These are phyloP conservation scores for Emergomyces orientalis DNA, from an alignment of 2,329 filamentous ascomycete species.

Conservation along the genomic window DNA sequence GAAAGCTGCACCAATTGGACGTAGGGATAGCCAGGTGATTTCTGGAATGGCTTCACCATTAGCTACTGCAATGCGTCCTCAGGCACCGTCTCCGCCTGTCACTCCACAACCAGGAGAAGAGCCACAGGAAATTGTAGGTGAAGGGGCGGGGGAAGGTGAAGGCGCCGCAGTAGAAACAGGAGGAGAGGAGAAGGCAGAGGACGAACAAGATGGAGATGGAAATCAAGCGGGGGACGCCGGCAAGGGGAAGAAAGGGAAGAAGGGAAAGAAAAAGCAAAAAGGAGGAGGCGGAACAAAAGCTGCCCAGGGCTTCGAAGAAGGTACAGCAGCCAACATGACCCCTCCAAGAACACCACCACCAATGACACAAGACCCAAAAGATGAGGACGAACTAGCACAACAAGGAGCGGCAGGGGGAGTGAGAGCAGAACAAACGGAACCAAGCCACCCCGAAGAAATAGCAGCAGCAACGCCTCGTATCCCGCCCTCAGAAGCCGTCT, in stretches of 20 bases:
- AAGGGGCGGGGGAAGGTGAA: slow-evolving; percentile 9
- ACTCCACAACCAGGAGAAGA: slow-evolving; percentile 14
- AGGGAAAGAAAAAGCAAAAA: slow-evolving; percentile 24
- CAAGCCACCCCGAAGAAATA: slow-evolving; percentile 11
- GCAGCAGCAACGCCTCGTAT: slow-evolving; percentile 7
- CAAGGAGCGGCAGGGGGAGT: slow-evolving; percentile 4
- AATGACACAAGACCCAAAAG: slow-evolving; percentile 14
- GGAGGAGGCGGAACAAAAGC: slow-evolving; percentile 9
- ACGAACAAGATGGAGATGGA: slow-evolving; percentile 15
- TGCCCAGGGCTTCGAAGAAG: slow-evolving; percentile 16
- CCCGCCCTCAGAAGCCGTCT: slow-evolving; percentile 6
- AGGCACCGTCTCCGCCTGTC: slow-evolving; percentile 25
- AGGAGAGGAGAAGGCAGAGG: slow-evolving; percentile 13
- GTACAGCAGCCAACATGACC: slow-evolving; percentile 25
- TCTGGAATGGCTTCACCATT: slow-evolving; percentile 10
- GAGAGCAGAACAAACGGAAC: slow-evolving; percentile 10
- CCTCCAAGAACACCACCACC: slow-evolving; percentile 33
- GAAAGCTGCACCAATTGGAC: slow-evolving; percentile 8
- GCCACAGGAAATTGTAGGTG: slow-evolving; percentile 6
- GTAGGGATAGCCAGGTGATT: slow-evolving; percentile 4
- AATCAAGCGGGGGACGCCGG: slow-evolving; percentile 18
- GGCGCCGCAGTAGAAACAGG: background rate
- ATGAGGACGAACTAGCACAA: slow-evolving; percentile 13
- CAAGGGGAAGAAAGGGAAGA: slow-evolving; percentile 23
- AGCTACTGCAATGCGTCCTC: slow-evolving; percentile 20